Base-by-base conservation (phyloP, 176 grass and related monocot genomes). In the Bromus sterilis region DNA sequence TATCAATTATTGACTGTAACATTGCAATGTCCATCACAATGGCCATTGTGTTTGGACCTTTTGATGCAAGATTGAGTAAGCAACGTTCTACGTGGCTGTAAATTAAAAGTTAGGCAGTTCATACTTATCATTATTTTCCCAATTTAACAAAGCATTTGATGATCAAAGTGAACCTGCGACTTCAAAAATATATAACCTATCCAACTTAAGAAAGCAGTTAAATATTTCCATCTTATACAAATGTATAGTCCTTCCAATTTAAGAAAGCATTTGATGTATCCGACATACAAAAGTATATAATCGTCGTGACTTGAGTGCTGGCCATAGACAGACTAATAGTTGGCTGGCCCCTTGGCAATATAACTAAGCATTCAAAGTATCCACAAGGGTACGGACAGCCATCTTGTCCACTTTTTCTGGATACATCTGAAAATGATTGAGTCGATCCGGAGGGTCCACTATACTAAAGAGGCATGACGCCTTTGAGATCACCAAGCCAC, bases 21-120 rank as follows among this genome's bases (percentile, higher is more conserved):
- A 29, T 28, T 60, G 34, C 4, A 34, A 77, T 77, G 74, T 39
- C 74, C 74, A 40, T 40, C 35, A 56, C 73, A 37, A 7, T 4
- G 48, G 42, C 70, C 51, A 74, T 56, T 75, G 72, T 56, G 30
- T 56, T 75, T 75, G 48, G 30, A 75, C 35, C 46, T 35, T 75
- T 34, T 11, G 11, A 35, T 75, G 31, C 31, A 56, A 56, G 20
- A 75, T 35, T 75, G 72, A 75, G 48, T 55, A 75, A 34, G 33
- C 44, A 55, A 75, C 33, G 10, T 75, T 8, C 66, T 75, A 51
- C 18, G 33, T 75, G 31, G 72, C 36, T 12, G 21, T 55, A 35
- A 73, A 73, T 4, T 42, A 48, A 35, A 34, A 75, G 30, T 53
- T 75, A 23, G 56, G 15, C 30, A 56, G 9, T 33, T 63, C n/a